Conservation (phyloP, 192 early-diverging fungal species). For the Umbelopsis sp. region DNA sequence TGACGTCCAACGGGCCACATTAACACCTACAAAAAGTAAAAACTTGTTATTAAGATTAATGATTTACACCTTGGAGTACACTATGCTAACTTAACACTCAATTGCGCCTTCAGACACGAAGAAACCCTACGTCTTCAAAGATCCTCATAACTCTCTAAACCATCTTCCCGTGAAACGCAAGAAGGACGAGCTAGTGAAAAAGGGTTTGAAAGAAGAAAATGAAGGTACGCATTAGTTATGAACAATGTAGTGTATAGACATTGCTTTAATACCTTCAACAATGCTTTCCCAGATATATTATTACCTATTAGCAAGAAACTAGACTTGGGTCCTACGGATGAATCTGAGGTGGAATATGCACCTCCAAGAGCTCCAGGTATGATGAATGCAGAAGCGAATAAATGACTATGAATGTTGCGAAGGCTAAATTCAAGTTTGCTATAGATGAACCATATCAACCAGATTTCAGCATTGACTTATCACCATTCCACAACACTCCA, state of each 20-base stretch:
- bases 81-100: background rate
- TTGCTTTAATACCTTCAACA: background rate
- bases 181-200: background rate
- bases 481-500: background rate
- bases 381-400: background rate
- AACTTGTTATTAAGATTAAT: background rate
- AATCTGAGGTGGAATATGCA: slow-evolving; percentile 7
- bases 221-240: background rate
- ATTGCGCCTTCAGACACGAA: background rate
- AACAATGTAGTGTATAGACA: background rate
- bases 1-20: background rate
- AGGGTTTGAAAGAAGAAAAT: background rate
- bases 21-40: slow-evolving; percentile 14
- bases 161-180: background rate
- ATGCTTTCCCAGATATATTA: background rate
- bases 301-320: background rate
- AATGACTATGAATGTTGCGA: background rate
- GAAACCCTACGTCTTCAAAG: slow-evolving; percentile 8
- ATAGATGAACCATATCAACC: slow-evolving; percentile 4
- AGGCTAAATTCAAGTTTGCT: background rate
- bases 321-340: slow-evolving; percentile 1
- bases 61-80: no score
- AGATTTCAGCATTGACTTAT: background rate
- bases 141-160: background rate
- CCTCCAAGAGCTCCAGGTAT: slow-evolving; percentile 4